These are phyloP conservation scores for Stylonectria norvegica DNA, from an alignment of 2,329 filamentous ascomycete genomes.

Conservation along the genomic window DNA sequence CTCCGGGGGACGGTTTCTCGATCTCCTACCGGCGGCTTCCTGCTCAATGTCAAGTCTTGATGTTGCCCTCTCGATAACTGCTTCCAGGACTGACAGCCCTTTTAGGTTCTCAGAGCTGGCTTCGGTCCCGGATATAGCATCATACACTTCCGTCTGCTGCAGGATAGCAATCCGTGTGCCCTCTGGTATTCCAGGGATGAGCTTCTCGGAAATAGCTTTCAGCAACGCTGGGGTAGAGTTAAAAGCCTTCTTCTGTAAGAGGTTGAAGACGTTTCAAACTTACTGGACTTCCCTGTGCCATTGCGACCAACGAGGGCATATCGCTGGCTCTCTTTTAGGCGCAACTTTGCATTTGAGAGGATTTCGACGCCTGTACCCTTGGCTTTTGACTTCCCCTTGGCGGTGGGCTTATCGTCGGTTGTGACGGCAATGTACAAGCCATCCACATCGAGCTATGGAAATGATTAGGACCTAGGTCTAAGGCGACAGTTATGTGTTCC, in stretches of 20 bases:
- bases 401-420: constrained; percentile 40
- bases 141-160: constrained; percentile 56
- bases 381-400: constrained; percentile 49
- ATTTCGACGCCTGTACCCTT: constrained; percentile 59
- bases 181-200: constrained; percentile 72
- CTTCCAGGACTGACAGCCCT: constrained; percentile 54
- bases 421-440: constrained; percentile 67
- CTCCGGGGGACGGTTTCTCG: fast-evolving
- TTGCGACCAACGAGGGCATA: constrained; percentile 81
- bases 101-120: no score
- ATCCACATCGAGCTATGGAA: constrained; percentile 61
- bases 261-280: constrained; percentile 23
- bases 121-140: constrained; percentile 14
- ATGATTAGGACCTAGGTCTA: no score
- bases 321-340: constrained; percentile 67
- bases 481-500: no score
- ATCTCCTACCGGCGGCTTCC: constrained; percentile 55
- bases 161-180: constrained; percentile 63
- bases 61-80: constrained; percentile 62
- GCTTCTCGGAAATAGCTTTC: constrained; percentile 70
- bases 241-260: not conserved
- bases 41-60: constrained; percentile 54
- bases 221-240: constrained; percentile 56
- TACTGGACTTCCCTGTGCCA: constrained; percentile 79
- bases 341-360: constrained; percentile 64